A percentile compares a stretch with the other conserved stretches of the same genome.
Conservation (phyloP, 1,284 basidiomycete genomes). For the Wallemia ichthyophaga region DNA sequence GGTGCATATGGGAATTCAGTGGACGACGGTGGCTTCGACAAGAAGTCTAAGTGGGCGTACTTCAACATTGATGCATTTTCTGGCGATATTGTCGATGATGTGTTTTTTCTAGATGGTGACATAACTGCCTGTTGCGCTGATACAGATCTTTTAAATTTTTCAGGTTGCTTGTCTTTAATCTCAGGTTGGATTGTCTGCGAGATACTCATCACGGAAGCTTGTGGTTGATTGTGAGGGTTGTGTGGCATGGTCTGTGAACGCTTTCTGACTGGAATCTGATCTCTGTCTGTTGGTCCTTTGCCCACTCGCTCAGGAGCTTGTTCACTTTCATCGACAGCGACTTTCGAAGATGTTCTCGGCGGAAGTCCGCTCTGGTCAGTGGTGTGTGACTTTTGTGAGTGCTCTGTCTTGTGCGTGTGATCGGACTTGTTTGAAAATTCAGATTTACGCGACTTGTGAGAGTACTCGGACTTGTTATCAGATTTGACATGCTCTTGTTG, state of each 20-base stretch:
- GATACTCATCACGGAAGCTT: neutral
- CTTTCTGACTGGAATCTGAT: neutral
- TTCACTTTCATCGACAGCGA: neutral
- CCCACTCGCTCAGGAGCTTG: neutral
- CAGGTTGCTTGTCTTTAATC: neutral
- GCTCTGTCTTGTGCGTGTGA: neutral
- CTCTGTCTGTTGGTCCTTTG: neutral
- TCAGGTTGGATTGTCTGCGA: neutral
- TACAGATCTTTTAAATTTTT: neutral
- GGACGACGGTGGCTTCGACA: neutral
- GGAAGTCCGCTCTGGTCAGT: neutral
- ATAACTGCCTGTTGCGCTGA: neutral
- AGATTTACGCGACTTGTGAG: neutral
- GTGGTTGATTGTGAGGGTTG: neutral
- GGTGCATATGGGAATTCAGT: neutral
- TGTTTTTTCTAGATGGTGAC: neutral
- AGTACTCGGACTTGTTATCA: neutral
- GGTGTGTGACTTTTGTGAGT: neutral
- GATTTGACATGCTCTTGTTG: neutral
- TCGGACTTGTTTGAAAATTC: neutral
- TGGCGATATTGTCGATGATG: neutral
- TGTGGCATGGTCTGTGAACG: neutral
- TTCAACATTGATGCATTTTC: neutral
- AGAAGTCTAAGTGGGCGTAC: neutral
- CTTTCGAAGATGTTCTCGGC: neutral